phyloP scores from a whole-genome alignment of 2,329 filamentous ascomycete species.

The Ophiostoma ulmi region DNA sequence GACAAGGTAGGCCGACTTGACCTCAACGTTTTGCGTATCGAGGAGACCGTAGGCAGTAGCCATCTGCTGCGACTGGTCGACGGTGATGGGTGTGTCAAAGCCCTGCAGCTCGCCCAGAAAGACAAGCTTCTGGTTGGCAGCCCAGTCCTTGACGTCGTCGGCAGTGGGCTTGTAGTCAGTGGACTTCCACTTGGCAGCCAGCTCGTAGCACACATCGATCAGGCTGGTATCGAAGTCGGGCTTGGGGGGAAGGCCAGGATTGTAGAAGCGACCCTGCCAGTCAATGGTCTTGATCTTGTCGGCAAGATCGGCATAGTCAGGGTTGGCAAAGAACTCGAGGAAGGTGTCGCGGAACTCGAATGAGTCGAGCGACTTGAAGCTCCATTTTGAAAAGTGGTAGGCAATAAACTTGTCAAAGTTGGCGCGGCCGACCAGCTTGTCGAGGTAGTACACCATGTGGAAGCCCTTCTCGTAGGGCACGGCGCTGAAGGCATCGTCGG shows the following conservation, averaged over 20 bases:
- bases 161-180: slow-evolving; percentile 56
- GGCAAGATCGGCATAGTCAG: slow-evolving; percentile 57
- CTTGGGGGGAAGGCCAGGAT: slow-evolving; percentile 83
- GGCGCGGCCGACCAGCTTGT: slow-evolving; percentile 75
- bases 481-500: slow-evolving; percentile 89
- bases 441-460: slow-evolving; percentile 85
- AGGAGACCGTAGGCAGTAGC: slow-evolving; percentile 69
- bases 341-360: slow-evolving; percentile 91
- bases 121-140: slow-evolving; percentile 83
- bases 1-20: slow-evolving; percentile 73
- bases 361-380: slow-evolving; percentile 81
- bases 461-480: slow-evolving; percentile 97
- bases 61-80: slow-evolving; percentile 64
- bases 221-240: slow-evolving; percentile 85
- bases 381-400: slow-evolving; percentile 84
- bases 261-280: slow-evolving; percentile 87
- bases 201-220: slow-evolving; percentile 75
- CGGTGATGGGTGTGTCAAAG: slow-evolving; percentile 58
- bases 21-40: slow-evolving; percentile 77
- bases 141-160: slow-evolving; percentile 67
- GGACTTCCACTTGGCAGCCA: slow-evolving; percentile 73
- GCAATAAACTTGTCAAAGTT: slow-evolving; percentile 95
- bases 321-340: slow-evolving; percentile 70
- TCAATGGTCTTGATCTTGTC: slow-evolving; percentile 68
- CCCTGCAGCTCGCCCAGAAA: slow-evolving; percentile 77